These are phyloP conservation scores for Pichia sp. DNA, from an alignment of 1,139 yeast genomes.

Conservation along the genomic window DNA sequence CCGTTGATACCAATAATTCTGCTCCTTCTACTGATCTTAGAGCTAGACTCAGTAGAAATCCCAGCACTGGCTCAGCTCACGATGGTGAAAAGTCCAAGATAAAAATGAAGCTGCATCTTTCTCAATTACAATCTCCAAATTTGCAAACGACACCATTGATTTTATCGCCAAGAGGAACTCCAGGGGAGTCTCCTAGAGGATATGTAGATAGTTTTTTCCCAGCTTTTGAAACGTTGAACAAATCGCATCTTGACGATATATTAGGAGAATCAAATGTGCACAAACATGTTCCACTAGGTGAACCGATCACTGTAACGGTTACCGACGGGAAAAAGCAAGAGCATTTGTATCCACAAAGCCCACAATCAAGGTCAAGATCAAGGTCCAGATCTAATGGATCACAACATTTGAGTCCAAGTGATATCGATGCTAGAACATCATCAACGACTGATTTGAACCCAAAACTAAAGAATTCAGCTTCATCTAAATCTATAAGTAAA, in stretches of 20 bases:
- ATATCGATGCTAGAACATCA: background rate
- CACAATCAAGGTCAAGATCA: background rate
- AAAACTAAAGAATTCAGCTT: background rate
- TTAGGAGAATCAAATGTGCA: constrained; percentile 2
- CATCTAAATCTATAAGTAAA: background rate
- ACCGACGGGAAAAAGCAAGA: background rate
- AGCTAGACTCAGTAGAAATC: constrained; percentile 10
- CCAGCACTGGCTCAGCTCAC: constrained; percentile 6
- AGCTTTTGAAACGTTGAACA: constrained; percentile 12
- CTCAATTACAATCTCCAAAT: constrained; percentile 8
- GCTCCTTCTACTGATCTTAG: constrained; percentile 8
- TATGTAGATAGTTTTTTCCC: constrained; percentile 7
- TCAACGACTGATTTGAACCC: background rate
- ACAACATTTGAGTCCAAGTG: background rate
- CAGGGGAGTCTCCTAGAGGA: constrained; percentile 22
- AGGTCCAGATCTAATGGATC: background rate
- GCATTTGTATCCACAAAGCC: background rate
- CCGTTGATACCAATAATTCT: background rate
- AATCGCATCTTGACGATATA: constrained; percentile 10
- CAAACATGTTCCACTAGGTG: too few species aligned
- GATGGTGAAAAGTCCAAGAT: constrained; percentile 15
- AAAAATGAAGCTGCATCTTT: constrained; percentile 15
- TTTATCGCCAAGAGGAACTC: constrained; percentile 27
- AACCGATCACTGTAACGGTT: too few species aligned
- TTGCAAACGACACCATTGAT: constrained; percentile 20